These are phyloP conservation scores for Verticillium klebahnii DNA, from an alignment of 2,329 filamentous ascomycete species.

Conservation along the genomic window DNA sequence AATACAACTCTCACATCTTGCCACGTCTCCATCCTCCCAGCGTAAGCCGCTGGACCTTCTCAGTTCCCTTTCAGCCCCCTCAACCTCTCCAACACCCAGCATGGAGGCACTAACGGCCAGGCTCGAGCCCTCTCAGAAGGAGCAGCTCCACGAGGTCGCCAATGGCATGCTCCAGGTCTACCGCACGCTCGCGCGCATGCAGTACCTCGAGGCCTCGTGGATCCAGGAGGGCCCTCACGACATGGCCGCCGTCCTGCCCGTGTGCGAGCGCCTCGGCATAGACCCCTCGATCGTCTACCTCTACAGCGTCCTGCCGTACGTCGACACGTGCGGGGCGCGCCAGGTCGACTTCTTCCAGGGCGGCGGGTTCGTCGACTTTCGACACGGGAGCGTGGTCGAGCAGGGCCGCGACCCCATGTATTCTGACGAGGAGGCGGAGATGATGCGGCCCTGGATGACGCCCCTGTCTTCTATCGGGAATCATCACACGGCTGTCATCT, in stretches of 20 bases:
- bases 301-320: constrained; percentile 16
- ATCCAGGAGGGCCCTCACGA: constrained; percentile 5
- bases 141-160: constrained; percentile 19
- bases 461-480: no score
- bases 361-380: no score
- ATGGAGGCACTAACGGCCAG: neutral
- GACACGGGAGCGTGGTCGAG: no score
- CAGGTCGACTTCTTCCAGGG: constrained; percentile 8
- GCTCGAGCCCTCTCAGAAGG: constrained; percentile 1
- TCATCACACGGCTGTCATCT: no score
- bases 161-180: constrained; percentile 22
- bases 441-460: no score
- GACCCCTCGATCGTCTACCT: constrained; percentile 18
- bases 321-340: no score
- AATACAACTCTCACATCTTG: no score
- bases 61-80: neutral
- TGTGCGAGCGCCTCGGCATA: constrained; percentile 10
- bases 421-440: no score
- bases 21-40: no score
- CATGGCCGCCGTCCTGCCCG: neutral
- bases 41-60: neutral
- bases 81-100: neutral
- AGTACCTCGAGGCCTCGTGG: constrained; percentile 15
- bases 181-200: constrained; percentile 20
- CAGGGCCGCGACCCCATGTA: no score